A percentile compares a stretch with the other conserved stretches of the same genome.
Conservation (phyloP, 805 yeast genomes). For the Candida coleopterorum region DNA sequence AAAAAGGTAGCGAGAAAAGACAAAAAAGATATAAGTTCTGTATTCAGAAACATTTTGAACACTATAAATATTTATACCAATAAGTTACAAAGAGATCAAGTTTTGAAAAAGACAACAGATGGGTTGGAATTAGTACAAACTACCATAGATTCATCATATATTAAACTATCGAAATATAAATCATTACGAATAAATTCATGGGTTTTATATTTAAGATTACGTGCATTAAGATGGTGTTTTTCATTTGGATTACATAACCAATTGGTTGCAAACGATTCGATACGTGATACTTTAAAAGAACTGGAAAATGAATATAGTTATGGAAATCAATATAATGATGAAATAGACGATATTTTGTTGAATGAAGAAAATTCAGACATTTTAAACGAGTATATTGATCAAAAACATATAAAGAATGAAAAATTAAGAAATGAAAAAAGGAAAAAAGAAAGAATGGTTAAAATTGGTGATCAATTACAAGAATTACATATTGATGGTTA, state of each 20-base stretch:
- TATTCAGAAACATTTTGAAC: constrained; percentile 52
- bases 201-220: constrained; percentile 45
- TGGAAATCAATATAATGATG: constrained; percentile 15
- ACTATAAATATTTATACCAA: constrained; percentile 42
- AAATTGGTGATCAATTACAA: constrained; percentile 28
- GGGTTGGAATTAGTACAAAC: constrained; percentile 30
- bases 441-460: constrained; percentile 34
- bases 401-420: constrained; percentile 20
- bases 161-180: constrained; percentile 42
- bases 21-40: constrained; percentile 53
- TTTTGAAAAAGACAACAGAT: constrained; percentile 29
- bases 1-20: constrained; percentile 60
- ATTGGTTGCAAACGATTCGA: constrained; percentile 31
- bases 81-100: constrained; percentile 28
- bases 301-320: constrained; percentile 21
- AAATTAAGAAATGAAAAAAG: constrained; percentile 32
- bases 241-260: constrained; percentile 50
- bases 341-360: constrained; percentile 12
- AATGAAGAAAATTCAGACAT: constrained; percentile 7
- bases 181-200: constrained; percentile 46
- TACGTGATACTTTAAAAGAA: constrained; percentile 33
- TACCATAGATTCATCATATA: constrained; percentile 30
- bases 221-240: constrained; percentile 47
- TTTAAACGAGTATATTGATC: constrained; percentile 9
- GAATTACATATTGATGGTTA: constrained; percentile 16